Conservation (phyloP, 305 asterid species). For the Fraxinus baroniana region DNA sequence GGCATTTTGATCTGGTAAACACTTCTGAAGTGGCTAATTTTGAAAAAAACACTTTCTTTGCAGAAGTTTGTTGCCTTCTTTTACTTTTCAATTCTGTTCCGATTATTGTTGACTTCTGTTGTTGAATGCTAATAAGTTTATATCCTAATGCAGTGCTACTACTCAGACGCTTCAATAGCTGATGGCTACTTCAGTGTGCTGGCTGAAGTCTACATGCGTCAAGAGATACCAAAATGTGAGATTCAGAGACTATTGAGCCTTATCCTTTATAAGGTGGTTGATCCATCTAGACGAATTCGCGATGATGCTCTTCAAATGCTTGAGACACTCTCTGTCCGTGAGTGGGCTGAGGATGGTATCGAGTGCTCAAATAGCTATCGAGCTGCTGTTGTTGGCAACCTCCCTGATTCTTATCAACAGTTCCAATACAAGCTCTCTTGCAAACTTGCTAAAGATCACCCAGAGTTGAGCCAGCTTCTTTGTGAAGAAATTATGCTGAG, state of each 20-base stretch:
- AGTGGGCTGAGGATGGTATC: slow-evolving; percentile 97
- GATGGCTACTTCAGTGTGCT: slow-evolving; percentile 99
- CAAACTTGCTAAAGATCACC: slow-evolving; percentile 99
- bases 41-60: not conserved
- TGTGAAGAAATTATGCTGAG: slow-evolving; percentile 99
- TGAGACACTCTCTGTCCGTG: slow-evolving; percentile 93
- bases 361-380: slow-evolving; percentile 89
- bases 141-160: slow-evolving; percentile 69
- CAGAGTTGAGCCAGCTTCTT: slow-evolving; percentile 95
- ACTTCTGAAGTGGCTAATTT: slow-evolving; percentile 18
- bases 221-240: slow-evolving; percentile 98
- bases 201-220: slow-evolving; percentile 99
- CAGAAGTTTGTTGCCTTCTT: slow-evolving; percentile 9
- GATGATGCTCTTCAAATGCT: slow-evolving; percentile 99
- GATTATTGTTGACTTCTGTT: slow-evolving; percentile 2
- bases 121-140: slow-evolving; percentile 9
- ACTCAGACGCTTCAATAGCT: slow-evolving; percentile 97
- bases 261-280: slow-evolving; percentile 99
- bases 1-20: slow-evolving; percentile 5
- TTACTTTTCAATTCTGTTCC: slow-evolving; percentile 10
- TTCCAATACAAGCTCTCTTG: slow-evolving; percentile 98
- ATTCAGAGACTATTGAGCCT: slow-evolving; percentile 92
- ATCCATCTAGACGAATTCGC: slow-evolving; percentile 97
- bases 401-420: slow-evolving; percentile 98
- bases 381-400: slow-evolving; percentile 99